Base-by-base conservation (phyloP, 345 rosid species). In the Brassica cretica region DNA sequence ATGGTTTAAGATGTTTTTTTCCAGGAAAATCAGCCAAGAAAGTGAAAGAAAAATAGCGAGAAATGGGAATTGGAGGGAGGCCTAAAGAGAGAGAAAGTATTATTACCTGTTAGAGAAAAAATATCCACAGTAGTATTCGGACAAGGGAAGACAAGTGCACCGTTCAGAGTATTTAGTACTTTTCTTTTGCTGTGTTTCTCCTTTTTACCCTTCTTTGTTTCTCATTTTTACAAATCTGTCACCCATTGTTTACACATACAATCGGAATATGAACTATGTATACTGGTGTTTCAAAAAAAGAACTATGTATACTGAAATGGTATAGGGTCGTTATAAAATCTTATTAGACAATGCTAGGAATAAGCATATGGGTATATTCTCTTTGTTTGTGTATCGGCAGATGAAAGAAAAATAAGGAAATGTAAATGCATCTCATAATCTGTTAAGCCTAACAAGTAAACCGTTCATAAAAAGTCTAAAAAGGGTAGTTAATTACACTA, bases 101-200 rank as follows among this genome's bases (percentile, higher is more conserved):
- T 12, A n/a, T 78, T 67, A 79, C 82, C 78, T 74, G 75, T 69
- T 74, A 18, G 30, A 79, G 78, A 79, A 58, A 79, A 53, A 73
- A 78, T 78, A 73, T 78, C 72, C 11, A 69, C 68, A 69, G 75
- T 74, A 37, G 27, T 58, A 58, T 74, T 79, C 2, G 82, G 78
- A 74, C 79, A 74, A 79, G 51, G 62, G 66, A 74, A 69, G 71
- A 64, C 53, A 39, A 74, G 71, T 74, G 70, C 66, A 74, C 62
- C 5, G 53, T 74, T 79, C 70, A 25, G 78, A 79, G 78, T 73
- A 60, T 78, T 64, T 49, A 24, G 46, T 68, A 79, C 65, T 79
- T 71, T 63, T 46, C 25, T 51, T 4, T 0, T 74, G 8, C 5
- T 73, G 37, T 68, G 30, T 53, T 51, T 74, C 27, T 62, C 82